Evolutionary conservation across 202 grass and related monocot genomes (phyloP).

Genomic region (Eragrostis tef): DNA sequence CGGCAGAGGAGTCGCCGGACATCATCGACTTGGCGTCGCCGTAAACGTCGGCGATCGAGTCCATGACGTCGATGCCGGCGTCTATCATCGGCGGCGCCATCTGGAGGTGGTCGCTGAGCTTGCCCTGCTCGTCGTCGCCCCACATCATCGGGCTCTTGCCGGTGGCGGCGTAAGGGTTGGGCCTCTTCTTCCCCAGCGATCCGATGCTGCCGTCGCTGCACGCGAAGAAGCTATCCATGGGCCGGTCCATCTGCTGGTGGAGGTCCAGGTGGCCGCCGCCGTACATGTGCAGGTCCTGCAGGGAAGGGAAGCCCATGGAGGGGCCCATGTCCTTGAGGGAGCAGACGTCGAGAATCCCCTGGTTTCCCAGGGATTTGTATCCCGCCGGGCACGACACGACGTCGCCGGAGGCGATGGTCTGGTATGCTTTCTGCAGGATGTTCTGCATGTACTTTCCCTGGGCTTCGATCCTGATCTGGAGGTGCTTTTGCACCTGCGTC

Average conservation of each 20-base stretch:
- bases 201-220: slow-evolving; percentile 52
- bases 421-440: slow-evolving; percentile 92
- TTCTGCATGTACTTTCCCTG: slow-evolving; percentile 98
- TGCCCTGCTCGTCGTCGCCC: slow-evolving; percentile 60
- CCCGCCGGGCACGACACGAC: slow-evolving; percentile 31
- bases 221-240: slow-evolving; percentile 72
- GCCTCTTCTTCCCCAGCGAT: slow-evolving; percentile 73
- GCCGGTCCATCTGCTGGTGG: slow-evolving; percentile 74
- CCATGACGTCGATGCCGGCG: slow-evolving; percentile 61
- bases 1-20: slow-evolving; percentile 59
- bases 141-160: slow-evolving; percentile 87
- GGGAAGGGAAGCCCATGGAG: slow-evolving; percentile 68
- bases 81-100: slow-evolving; percentile 66
- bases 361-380: slow-evolving; percentile 70
- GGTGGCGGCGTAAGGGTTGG: slow-evolving; percentile 44
- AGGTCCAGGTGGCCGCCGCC: slow-evolving; percentile 69
- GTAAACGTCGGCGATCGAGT: slow-evolving; percentile 64
- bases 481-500: slow-evolving; percentile 89
- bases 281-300: slow-evolving; percentile 84
- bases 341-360: slow-evolving; percentile 67
- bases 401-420: slow-evolving; percentile 68
- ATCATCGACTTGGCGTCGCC: slow-evolving; percentile 73
- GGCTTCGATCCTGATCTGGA: slow-evolving; percentile 97
- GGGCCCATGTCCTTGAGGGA: slow-evolving; percentile 66
- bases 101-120: slow-evolving; percentile 59